A percentile compares a stretch with the other conserved stretches of the same genome.
Evolutionary conservation across 495 filamentous ascomycete genomes (phyloP).

Genomic region (Tuber microsphaerosporum): DNA sequence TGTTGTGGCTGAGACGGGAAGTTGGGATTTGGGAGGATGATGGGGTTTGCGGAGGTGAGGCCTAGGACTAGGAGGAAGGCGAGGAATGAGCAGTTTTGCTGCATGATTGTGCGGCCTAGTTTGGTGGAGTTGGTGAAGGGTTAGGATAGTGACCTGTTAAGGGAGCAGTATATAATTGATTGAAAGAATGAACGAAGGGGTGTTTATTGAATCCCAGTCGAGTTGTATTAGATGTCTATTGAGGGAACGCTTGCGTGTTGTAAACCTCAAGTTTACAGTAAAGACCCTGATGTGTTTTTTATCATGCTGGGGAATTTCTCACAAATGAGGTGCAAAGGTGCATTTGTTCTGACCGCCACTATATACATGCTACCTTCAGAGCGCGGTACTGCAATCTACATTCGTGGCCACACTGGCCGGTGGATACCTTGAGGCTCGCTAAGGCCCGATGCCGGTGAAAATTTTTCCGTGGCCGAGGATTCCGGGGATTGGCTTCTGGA

Average conservation of each 20-base stretch:
- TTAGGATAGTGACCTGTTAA: neutral
- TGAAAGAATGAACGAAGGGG: neutral
- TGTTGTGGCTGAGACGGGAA: neutral
- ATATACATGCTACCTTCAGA: neutral
- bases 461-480: neutral
- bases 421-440: neutral
- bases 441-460: neutral
- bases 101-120: neutral
- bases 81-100: neutral
- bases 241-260: neutral
- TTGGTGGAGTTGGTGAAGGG: neutral
- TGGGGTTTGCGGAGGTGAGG: neutral
- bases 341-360: neutral
- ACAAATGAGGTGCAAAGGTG: neutral
- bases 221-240: neutral
- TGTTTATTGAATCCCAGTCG: neutral
- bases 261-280: constrained; percentile 2
- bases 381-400: neutral
- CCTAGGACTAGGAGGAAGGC: neutral
- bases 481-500: too few relatives aligned
- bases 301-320: neutral
- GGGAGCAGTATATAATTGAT: neutral
- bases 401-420: neutral
- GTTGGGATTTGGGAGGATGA: neutral
- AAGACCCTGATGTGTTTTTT: neutral